phyloP scores from a whole-genome alignment of 768 basidiomycete species.

The Cytidiella melzeri region DNA sequence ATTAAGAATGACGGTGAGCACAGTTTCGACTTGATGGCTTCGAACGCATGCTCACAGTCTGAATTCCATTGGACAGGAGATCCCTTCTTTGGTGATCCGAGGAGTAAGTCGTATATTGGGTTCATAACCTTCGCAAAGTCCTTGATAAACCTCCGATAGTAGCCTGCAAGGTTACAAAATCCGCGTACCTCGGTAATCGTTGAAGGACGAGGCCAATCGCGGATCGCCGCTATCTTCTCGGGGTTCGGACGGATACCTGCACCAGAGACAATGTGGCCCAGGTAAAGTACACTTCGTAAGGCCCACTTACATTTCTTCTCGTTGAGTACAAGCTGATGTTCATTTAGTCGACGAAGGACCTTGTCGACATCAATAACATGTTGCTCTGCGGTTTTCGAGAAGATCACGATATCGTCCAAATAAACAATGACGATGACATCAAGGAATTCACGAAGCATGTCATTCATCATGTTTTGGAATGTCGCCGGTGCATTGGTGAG shows the following conservation, averaged over 20 bases:
- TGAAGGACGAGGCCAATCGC: slow-evolving; percentile 24
- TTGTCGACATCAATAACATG: slow-evolving; percentile 12
- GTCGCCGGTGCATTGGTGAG: slow-evolving; percentile 15
- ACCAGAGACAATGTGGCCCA: slow-evolving; percentile 32
- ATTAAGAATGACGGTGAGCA: slow-evolving; percentile 14
- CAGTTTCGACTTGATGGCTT: slow-evolving; percentile 23
- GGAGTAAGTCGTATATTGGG: slow-evolving; percentile 26
- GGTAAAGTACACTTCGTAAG: slow-evolving; percentile 31
- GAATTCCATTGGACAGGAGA: slow-evolving; percentile 16
- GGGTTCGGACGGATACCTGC: slow-evolving; percentile 32
- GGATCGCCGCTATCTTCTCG: slow-evolving; percentile 31
- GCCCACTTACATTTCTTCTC: slow-evolving; percentile 32
- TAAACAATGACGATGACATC: slow-evolving; percentile 10
- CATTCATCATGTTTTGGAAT: slow-evolving; percentile 12
- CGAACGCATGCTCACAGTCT: slow-evolving; percentile 20
- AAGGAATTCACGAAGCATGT: slow-evolving; percentile 11
- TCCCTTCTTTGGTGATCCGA: too few species aligned
- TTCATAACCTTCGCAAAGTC: slow-evolving; percentile 29
- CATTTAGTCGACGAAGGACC: slow-evolving; percentile 22
- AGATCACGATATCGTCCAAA: slow-evolving; percentile 15
- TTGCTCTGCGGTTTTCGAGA: slow-evolving; percentile 9
- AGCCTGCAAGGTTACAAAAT: slow-evolving; percentile 27
- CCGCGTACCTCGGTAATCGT: slow-evolving; percentile 25
- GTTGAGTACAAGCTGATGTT: slow-evolving; percentile 26
- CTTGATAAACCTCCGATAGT: slow-evolving; percentile 26